Evolutionary conservation across 768 basidiomycete genomes (phyloP).

Genomic region (Cyclocybe aegerita): DNA sequence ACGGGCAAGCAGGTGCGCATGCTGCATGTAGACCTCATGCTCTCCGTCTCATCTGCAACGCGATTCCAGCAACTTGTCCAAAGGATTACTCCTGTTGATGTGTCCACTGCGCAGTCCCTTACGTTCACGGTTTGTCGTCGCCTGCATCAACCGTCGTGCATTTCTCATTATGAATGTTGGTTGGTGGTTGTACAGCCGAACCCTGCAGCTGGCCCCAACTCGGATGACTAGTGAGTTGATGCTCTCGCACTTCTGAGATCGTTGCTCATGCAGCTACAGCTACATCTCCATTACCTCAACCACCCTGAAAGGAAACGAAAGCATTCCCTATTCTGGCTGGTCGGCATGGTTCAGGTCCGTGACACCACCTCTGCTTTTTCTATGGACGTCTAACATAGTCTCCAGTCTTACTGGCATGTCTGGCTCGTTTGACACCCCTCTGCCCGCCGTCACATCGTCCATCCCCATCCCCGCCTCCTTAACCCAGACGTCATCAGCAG

Average conservation of each 20-base stretch:
- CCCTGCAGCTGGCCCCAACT: slow-evolving; percentile 54
- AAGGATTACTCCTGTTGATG: slow-evolving; percentile 53
- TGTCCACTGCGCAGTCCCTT: slow-evolving; percentile 43
- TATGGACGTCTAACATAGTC: not conserved
- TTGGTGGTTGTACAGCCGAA: slow-evolving; percentile 42
- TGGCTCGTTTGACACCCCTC: slow-evolving; percentile 52
- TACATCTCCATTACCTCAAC: slow-evolving; percentile 60
- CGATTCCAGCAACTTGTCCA: slow-evolving; percentile 53
- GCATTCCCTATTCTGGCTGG: slow-evolving; percentile 34
- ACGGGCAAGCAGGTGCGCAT: slow-evolving; percentile 50
- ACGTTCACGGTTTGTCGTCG: slow-evolving; percentile 51
- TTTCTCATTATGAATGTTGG: not conserved
- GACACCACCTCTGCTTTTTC: not conserved
- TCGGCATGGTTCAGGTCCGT: slow-evolving; percentile 59
- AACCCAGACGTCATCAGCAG: slow-evolving; percentile 29
- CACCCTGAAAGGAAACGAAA: slow-evolving; percentile 24
- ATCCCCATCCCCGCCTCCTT: slow-evolving; percentile 42
- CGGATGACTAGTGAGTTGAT: slow-evolving; percentile 53
- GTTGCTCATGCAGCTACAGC: slow-evolving; percentile 31
- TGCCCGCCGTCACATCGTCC: slow-evolving; percentile 46
- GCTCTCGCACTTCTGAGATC: slow-evolving; percentile 1
- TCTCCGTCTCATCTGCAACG: no score
- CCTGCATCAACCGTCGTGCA: not conserved
- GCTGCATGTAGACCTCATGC: not conserved
- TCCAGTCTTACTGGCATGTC: slow-evolving; percentile 57